phyloP scores from a whole-genome alignment of 352 stramenopile species.

The Phytopythium kandeliae region DNA sequence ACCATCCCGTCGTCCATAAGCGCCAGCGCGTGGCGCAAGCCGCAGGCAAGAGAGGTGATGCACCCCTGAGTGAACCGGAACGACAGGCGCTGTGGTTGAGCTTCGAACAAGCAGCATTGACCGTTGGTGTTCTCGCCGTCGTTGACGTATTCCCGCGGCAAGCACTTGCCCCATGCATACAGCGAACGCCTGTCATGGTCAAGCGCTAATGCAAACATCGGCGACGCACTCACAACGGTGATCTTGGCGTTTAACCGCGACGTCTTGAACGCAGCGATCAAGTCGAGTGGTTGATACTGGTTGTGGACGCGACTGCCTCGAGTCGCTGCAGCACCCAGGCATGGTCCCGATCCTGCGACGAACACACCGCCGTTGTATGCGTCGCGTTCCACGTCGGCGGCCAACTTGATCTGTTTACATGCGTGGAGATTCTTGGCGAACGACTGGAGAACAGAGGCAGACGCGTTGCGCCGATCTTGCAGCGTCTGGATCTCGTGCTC shows the following conservation, averaged over 20 bases:
- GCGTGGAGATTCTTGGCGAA: constrained; percentile 45
- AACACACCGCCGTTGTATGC: constrained; percentile 59
- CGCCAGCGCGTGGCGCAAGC: constrained; percentile 47
- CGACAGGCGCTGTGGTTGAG: constrained; percentile 20
- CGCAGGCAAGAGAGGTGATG: constrained; percentile 35
- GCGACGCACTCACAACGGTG: constrained; percentile 22
- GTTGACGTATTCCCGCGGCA: constrained; percentile 30
- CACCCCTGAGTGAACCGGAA: constrained; percentile 17
- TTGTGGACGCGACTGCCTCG: background rate
- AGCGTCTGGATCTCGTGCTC: constrained; percentile 18
- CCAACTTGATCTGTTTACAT: constrained; percentile 42
- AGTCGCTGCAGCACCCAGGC: constrained; percentile 11
- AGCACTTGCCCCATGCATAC: constrained; percentile 46
- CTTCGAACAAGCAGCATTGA: constrained; percentile 8
- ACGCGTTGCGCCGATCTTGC: constrained; percentile 31
- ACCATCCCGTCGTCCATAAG: constrained; percentile 51
- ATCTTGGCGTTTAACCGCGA: constrained; percentile 27
- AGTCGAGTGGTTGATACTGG: constrained; percentile 12
- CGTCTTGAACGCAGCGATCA: constrained; percentile 43
- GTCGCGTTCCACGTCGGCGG: constrained; percentile 39
- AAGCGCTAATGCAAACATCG: constrained; percentile 41
- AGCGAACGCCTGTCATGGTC: constrained; percentile 34
- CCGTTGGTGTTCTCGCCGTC: constrained; percentile 1
- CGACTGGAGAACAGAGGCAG: constrained; percentile 36
- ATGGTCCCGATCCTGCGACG: constrained; percentile 37